Evolutionary conservation across 306 rosid genomes (phyloP).

Genomic region (Cercis canadensis): DNA sequence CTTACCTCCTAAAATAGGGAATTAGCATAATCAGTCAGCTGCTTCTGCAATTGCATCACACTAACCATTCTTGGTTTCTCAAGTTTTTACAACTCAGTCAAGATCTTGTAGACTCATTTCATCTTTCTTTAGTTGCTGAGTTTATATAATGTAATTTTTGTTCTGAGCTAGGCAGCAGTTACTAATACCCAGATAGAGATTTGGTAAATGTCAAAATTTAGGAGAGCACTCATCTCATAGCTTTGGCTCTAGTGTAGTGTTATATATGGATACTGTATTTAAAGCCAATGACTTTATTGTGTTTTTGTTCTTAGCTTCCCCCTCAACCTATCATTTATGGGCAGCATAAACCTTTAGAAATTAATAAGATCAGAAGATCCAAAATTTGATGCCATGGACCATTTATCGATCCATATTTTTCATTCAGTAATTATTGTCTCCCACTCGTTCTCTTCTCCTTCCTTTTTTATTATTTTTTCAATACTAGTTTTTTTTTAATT

Average conservation of each 20-base stretch:
- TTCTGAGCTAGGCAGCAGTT: constrained; percentile 21
- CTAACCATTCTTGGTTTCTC: constrained; percentile 52
- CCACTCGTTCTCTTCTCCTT: background rate
- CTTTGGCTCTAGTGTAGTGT: background rate
- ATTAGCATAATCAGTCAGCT: constrained; percentile 56
- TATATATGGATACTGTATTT: constrained; percentile 17
- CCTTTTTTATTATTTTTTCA: constrained; percentile 4
- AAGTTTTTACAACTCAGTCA: constrained; percentile 23
- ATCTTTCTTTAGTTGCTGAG: constrained; percentile 10
- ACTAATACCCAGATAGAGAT: constrained; percentile 23
- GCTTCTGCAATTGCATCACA: constrained; percentile 59
- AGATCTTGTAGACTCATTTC: constrained; percentile 36
- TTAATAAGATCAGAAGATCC: constrained; percentile 45
- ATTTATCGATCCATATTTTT: constrained; percentile 43
- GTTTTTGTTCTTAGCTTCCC: constrained; percentile 42
- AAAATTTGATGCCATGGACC: constrained; percentile 48
- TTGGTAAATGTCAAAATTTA: background rate
- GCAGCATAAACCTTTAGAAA: constrained; percentile 17
- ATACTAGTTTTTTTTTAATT: background rate
- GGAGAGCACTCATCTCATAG: background rate
- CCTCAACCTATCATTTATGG: constrained; percentile 37
- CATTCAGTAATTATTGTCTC: constrained; percentile 47
- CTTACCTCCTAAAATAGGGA: constrained; percentile 78
- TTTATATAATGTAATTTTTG: constrained; percentile 31
- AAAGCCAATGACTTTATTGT: constrained; percentile 35